These are phyloP conservation scores for Beauveria medogensis DNA, from an alignment of 2,329 filamentous ascomycete genomes.

Conservation along the genomic window DNA sequence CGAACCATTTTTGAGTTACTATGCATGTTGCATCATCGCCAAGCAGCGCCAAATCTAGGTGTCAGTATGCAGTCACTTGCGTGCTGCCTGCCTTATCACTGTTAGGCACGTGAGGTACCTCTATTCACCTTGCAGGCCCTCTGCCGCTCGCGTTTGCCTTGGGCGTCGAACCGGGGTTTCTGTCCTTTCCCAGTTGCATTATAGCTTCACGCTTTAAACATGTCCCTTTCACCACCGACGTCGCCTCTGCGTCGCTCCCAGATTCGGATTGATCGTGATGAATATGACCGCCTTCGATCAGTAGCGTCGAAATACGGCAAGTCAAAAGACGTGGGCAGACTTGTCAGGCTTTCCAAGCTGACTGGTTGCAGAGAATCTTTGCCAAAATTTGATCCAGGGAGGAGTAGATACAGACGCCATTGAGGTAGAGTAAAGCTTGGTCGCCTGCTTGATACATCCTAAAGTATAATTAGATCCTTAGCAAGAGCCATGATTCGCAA, in stretches of 20 bases:
- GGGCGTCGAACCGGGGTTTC: neutral
- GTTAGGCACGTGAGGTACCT: conserved; percentile 6
- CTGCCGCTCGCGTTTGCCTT: conserved; percentile 1
- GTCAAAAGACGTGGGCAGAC: neutral
- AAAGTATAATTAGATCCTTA: conserved; percentile 8
- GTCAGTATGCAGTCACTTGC: neutral
- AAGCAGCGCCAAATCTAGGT: neutral
- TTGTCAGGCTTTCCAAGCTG: neutral
- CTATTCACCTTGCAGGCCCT: conserved; percentile 2
- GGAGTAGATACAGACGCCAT: conserved; percentile 41
- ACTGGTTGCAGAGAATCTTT: conserved; percentile 30
- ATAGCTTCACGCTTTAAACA: neutral
- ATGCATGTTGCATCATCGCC: neutral
- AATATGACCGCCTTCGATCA: conserved; percentile 6
- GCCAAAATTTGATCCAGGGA: conserved; percentile 39
- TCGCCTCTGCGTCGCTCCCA: conserved; percentile 3
- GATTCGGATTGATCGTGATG: neutral
- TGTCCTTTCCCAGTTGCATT: neutral
- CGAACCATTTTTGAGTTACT: neutral
- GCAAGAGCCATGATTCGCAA: neutral
- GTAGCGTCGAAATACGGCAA: conserved; percentile 8
- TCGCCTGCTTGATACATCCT: neutral
- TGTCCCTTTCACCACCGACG: neutral
- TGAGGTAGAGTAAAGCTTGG: conserved; percentile 27
- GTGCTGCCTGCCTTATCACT: conserved; percentile 2